Conservation (phyloP, 192 early-diverging fungal genomes). For the Linnemannia hyalina region DNA sequence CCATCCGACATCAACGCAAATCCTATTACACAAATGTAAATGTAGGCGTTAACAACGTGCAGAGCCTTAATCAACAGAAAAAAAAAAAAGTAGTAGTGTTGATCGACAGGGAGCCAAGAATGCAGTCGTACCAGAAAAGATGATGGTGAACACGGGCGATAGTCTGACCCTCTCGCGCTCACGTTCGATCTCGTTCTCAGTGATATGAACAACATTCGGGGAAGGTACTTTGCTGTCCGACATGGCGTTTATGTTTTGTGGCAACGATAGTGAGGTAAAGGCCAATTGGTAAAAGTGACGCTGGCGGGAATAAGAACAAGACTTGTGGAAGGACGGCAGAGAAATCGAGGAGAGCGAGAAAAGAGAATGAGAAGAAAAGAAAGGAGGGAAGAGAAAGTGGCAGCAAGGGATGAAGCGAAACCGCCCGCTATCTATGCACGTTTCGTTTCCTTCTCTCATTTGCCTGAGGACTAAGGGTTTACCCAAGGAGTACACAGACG, state of each 20-base stretch:
- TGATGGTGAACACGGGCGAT: conserved; percentile 7
- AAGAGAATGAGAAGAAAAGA: background rate
- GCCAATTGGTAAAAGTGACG: background rate
- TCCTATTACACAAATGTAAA: conserved; percentile 3
- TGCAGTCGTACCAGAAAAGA: conserved; percentile 14
- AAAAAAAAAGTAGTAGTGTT: no score
- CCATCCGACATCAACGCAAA: conserved; percentile 64
- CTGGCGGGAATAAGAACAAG: background rate
- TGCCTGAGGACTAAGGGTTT: no score
- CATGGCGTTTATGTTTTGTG: background rate
- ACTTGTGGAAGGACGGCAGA: background rate
- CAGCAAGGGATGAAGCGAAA: background rate
- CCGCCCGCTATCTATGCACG: background rate
- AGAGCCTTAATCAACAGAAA: background rate
- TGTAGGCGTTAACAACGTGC: background rate
- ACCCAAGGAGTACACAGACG: no score
- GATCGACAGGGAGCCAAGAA: background rate
- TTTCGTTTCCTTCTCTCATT: background rate
- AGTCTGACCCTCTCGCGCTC: conserved; percentile 6
- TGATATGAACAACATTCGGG: background rate
- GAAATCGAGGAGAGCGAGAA: background rate
- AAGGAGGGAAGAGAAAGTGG: background rate
- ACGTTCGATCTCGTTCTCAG: background rate
- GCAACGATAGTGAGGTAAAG: background rate
- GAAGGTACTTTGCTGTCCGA: background rate